Conservation (phyloP, 2,329 filamentous ascomycete species). For the Fusarium nodosum region DNA sequence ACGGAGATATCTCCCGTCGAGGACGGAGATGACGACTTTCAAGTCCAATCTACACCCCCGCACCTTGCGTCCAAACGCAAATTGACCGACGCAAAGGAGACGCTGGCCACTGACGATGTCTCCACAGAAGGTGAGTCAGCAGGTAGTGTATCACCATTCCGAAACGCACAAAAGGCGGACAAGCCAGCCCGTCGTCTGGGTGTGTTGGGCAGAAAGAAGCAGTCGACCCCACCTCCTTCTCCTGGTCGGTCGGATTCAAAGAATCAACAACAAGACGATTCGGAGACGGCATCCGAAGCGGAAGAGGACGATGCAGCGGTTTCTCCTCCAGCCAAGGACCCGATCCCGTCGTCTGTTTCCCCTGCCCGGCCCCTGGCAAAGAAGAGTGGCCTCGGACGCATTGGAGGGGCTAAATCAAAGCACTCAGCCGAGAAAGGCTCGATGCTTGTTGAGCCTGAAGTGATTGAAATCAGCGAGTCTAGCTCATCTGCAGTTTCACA, state of each 20-base stretch:
- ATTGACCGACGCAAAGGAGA: conserved; percentile 23
- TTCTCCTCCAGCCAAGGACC: conserved; percentile 38
- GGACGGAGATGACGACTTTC: conserved; percentile 64
- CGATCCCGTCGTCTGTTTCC: conserved; percentile 41
- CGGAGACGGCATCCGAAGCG: conserved; percentile 62
- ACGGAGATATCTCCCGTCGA: conserved; percentile 46
- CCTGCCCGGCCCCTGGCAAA: conserved; percentile 45
- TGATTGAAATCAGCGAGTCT: conserved; percentile 14
- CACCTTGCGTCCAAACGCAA: conserved; percentile 52
- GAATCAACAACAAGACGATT: conserved; percentile 46
- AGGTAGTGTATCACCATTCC: conserved; percentile 13
- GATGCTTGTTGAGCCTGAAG: conserved; percentile 18
- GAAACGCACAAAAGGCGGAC: conserved; percentile 33
- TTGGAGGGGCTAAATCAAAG: conserved; percentile 55
- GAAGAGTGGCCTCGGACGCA: conserved; percentile 58
- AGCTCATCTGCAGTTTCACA: conserved; percentile 20
- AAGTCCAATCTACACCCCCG: conserved; percentile 64
- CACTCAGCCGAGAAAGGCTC: conserved; percentile 21
- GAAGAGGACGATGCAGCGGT: conserved; percentile 53
- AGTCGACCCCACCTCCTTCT: conserved; percentile 48
- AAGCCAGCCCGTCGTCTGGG: conserved; percentile 52
- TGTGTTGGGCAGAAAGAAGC: conserved; percentile 54
- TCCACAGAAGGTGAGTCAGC: conserved; percentile 53
- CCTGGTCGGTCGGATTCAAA: conserved; percentile 23
- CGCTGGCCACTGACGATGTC: conserved; percentile 45